Base-by-base conservation (phyloP, 73 alveolate genomes). In the Stentor coeruleus region DNA sequence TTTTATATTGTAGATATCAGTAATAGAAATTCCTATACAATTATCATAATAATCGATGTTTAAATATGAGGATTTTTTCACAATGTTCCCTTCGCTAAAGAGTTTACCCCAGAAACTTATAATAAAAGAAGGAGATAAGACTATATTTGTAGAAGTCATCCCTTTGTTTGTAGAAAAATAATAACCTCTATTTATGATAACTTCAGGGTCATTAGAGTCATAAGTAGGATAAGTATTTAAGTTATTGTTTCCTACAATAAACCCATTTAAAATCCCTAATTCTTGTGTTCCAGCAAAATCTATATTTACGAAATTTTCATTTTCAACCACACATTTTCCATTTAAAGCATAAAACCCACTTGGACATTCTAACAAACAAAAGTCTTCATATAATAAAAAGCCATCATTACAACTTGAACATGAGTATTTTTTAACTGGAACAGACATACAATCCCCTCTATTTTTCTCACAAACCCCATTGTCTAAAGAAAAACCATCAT, bases 181-280 rank as follows among this genome's bases (percentile, higher is more conserved):
- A 31, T 66, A 66, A 28, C 79, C 79, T 66, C 79, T 66, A 66
- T 66, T 33, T 28, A 26, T 26, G n/a, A 40, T 40, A 66, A 40
- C 49, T 31, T 28, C 39, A 20, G 79, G 79, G 33, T 66, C 79
- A 2, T 66, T 66, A 2, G 79, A 37, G 33, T 66, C 79, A 66
- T 28, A 26, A 31, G n/a, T 2, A 28, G 79, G 79, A 33, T 66
- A 66, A 20, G n/a, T 33, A 1, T 31, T 26, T 20, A 40, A 0
- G 39, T 33, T 66, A 66, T 33, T 31, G 28, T 1, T 2, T 57
- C 73, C 73, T 20, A 57, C 73, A 2, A 20, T 2, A 57, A 57
- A 57, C 2, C 73, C 73, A 2, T 2, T 57, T 2, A 57, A 57
- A 31, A 31, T 57, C 11, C 37, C 79, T 28, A 66, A 31, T 15